Evolutionary conservation across 2,329 filamentous ascomycete genomes (phyloP).

Genomic region (Hymenoscyphus occultus): DNA sequence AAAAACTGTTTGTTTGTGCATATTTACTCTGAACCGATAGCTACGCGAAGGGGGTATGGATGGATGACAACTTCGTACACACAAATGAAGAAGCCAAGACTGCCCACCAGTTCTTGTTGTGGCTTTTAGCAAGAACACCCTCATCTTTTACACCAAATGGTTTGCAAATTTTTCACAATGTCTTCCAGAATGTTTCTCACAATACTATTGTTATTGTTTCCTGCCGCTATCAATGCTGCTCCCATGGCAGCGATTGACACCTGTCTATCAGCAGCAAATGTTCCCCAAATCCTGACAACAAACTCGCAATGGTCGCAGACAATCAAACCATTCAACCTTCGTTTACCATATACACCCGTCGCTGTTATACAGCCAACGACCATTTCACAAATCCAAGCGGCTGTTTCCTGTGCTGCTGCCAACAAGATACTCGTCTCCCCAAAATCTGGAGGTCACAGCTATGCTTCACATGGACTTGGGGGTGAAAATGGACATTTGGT

Average conservation of each 20-base stretch:
- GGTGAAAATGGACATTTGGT: slow-evolving; percentile 51
- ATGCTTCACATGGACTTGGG: slow-evolving; percentile 45
- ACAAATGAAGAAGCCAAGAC: neutral
- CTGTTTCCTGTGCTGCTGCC: slow-evolving; percentile 46
- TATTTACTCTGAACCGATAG: neutral
- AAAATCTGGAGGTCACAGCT: slow-evolving; percentile 53
- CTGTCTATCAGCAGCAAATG: slow-evolving; percentile 19
- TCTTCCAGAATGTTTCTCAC: slow-evolving; percentile 1
- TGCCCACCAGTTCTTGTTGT: neutral
- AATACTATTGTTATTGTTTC: slow-evolving; percentile 10
- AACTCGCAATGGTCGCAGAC: slow-evolving; percentile 15
- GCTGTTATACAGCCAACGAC: slow-evolving; percentile 19
- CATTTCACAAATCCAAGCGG: slow-evolving; percentile 39
- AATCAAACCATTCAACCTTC: slow-evolving; percentile 26
- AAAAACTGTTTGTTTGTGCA: neutral
- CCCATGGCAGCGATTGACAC: slow-evolving; percentile 14
- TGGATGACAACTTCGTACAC: neutral
- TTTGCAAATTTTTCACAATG: slow-evolving; percentile 3
- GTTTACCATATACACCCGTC: slow-evolving; percentile 22
- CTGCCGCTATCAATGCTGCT: slow-evolving; percentile 10
- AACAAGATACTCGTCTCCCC: slow-evolving; percentile 46
- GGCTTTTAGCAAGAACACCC: neutral
- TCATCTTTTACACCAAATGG: neutral
- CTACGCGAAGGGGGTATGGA: neutral
- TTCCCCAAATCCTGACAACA: slow-evolving; percentile 19